These are phyloP conservation scores for Penicillium polonicum DNA, from an alignment of 2,329 filamentous ascomycete genomes.

Conservation along the genomic window DNA sequence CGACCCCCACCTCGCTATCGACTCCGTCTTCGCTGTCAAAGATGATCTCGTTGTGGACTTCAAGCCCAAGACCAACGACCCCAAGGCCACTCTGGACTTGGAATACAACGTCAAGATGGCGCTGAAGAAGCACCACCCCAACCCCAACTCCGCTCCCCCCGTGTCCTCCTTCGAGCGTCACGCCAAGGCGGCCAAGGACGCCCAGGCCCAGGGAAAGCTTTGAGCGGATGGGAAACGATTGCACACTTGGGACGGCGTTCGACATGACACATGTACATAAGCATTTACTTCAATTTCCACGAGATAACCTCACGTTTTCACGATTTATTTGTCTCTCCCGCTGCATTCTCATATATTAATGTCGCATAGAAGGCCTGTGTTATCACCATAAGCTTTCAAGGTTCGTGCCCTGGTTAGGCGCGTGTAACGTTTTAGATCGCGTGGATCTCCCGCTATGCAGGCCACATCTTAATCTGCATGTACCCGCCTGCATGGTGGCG, in stretches of 20 bases:
- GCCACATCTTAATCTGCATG: not conserved
- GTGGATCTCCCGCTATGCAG: constrained; percentile 1
- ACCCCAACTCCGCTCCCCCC: constrained; percentile 40
- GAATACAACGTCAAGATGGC: constrained; percentile 62
- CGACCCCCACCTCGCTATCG: constrained; percentile 57
- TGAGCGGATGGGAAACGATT: constrained; percentile 3
- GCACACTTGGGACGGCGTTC: constrained; percentile 7
- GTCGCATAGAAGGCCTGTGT: not conserved
- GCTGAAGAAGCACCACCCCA: constrained; percentile 43
- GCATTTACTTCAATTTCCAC: constrained; percentile 10
- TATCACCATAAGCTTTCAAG: not conserved
- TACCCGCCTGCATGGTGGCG: not conserved
- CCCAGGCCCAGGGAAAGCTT: constrained; percentile 16
- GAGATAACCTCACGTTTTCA: constrained; percentile 3
- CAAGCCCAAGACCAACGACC: constrained; percentile 50
- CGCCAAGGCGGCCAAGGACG: constrained; percentile 27
- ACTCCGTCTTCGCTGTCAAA: constrained; percentile 63
- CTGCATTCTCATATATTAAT: not conserved
- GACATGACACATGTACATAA: constrained; percentile 6
- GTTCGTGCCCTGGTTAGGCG: not conserved
- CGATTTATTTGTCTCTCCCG: not conserved
- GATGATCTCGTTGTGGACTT: constrained; percentile 60
- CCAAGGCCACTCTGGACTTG: constrained; percentile 59
- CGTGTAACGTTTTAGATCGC: not conserved
- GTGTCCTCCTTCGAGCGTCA: constrained; percentile 41